phyloP scores from a whole-genome alignment of 176 grass and related monocot genomes.

The Oryza meridionalis region DNA sequence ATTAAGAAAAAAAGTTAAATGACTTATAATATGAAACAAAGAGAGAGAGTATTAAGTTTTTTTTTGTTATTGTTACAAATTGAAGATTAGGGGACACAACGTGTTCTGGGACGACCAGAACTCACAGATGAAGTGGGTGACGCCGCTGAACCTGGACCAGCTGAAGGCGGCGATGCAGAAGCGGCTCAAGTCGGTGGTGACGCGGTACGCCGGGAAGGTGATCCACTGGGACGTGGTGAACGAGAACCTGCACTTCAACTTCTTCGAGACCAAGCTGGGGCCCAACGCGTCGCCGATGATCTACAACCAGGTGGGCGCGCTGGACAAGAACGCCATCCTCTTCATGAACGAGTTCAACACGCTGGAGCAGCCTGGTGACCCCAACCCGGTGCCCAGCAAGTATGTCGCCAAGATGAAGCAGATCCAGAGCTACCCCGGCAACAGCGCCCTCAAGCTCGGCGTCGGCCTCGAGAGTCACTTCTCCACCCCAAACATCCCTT shows the following conservation, averaged over 20 bases:
- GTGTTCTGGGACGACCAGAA: slow-evolving; percentile 81
- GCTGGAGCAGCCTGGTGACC: slow-evolving; percentile 61
- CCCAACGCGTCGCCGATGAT: slow-evolving; percentile 43
- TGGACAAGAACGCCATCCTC: slow-evolving; percentile 47
- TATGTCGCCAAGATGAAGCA: slow-evolving; percentile 62
- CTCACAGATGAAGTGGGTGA: slow-evolving; percentile 53
- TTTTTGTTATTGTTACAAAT: neutral
- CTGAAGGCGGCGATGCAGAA: slow-evolving; percentile 54
- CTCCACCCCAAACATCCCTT: slow-evolving; percentile 62
- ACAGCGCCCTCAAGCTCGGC: slow-evolving; percentile 41
- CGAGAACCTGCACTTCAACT: slow-evolving; percentile 82
- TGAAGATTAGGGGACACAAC: slow-evolving; percentile 70
- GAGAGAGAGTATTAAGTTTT: neutral
- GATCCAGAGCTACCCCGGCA: slow-evolving; percentile 49
- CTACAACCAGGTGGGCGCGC: slow-evolving; percentile 51
- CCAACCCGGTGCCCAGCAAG: slow-evolving; percentile 36
- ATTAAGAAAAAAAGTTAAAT: no score
- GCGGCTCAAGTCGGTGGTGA: slow-evolving; percentile 55
- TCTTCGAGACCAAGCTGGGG: slow-evolving; percentile 63
- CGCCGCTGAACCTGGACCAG: neutral
- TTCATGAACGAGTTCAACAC: slow-evolving; percentile 92
- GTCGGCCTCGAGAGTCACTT: slow-evolving; percentile 89
- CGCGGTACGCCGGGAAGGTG: slow-evolving; percentile 61
- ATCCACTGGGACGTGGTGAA: slow-evolving; percentile 94
- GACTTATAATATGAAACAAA: no score